phyloP scores from a whole-genome alignment of 352 stramenopile species.

The Peronospora belbahrii region DNA sequence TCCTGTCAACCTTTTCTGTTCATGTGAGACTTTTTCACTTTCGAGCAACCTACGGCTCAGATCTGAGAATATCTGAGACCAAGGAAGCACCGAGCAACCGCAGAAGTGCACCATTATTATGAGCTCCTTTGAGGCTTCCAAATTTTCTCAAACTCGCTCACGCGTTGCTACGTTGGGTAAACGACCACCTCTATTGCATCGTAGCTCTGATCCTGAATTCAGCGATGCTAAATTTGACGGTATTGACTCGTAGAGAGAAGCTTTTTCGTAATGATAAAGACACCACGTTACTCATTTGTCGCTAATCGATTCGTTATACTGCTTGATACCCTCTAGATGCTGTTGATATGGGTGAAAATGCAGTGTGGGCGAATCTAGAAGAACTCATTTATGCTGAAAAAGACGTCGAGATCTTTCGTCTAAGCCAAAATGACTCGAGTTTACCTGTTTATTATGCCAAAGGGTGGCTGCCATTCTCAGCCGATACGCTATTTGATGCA shows the following conservation, averaged over 20 bases:
- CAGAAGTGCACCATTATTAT: constrained; percentile 12
- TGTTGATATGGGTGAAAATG: constrained; percentile 59
- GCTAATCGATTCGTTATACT: constrained; percentile 1
- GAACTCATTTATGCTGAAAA: constrained; percentile 68
- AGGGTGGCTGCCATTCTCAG: constrained; percentile 58
- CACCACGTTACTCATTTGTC: too few relatives aligned
- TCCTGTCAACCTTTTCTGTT: too few relatives aligned
- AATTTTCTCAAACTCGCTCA: not conserved
- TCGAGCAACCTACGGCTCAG: too few relatives aligned
- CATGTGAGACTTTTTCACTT: too few relatives aligned
- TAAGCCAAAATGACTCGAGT: constrained; percentile 37
- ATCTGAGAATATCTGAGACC: not conserved
- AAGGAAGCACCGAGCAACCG: not conserved
- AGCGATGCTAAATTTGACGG: constrained; percentile 46
- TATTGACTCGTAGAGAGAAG: constrained; percentile 18
- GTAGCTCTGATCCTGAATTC: constrained; percentile 56
- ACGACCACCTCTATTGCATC: constrained; percentile 35
- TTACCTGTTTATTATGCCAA: constrained; percentile 66
- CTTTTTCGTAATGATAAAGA: too few relatives aligned
- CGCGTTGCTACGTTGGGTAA: constrained; percentile 17
- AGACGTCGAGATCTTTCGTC: constrained; percentile 65
- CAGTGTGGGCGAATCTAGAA: constrained; percentile 48
- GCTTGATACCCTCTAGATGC: constrained; percentile 30
- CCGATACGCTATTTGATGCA: constrained; percentile 62
- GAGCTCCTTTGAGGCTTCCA: constrained; percentile 32